Conservation (phyloP, 2,329 filamentous ascomycete genomes). For the Nectriaceae sp. region DNA sequence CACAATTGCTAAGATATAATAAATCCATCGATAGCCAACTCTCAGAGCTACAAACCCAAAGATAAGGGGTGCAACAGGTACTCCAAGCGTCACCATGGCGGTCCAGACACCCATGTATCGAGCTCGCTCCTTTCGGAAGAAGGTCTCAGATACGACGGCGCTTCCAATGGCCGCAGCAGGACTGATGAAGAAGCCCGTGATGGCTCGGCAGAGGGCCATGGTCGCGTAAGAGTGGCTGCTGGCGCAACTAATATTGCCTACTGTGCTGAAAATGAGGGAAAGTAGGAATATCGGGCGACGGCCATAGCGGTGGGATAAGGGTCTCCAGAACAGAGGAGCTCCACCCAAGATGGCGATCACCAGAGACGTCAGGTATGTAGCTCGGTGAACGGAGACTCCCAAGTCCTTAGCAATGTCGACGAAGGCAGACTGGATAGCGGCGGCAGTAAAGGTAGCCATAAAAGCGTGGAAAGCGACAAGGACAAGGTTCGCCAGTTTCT, state of each 20-base stretch:
- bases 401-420: conserved; percentile 54
- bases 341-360: conserved; percentile 21
- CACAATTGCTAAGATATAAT: conserved; percentile 57
- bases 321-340: conserved; percentile 55
- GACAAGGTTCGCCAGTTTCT: conserved; percentile 54
- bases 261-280: conserved; percentile 45
- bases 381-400: conserved; percentile 46
- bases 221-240: conserved; percentile 48
- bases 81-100: conserved; percentile 21
- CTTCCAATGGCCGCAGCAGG: conserved; percentile 41
- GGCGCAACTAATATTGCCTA: conserved; percentile 55
- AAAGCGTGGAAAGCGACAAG: conserved; percentile 59
- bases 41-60: conserved; percentile 50
- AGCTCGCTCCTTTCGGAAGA: conserved; percentile 16
- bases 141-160: conserved; percentile 19
- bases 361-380: conserved; percentile 51
- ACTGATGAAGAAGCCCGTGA: conserved; percentile 56
- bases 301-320: conserved; percentile 54
- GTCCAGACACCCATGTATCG: conserved; percentile 22
- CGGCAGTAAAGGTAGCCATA: conserved; percentile 58
- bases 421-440: conserved; percentile 56
- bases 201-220: conserved; percentile 50
- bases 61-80: conserved; percentile 35
- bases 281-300: conserved; percentile 55
- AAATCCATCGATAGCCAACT: conserved; percentile 59